A percentile compares a stretch with the other conserved stretches of the same genome.
phyloP scores from a whole-genome alignment of 805 yeast species.

The Scheffersomyces coipomensis region DNA sequence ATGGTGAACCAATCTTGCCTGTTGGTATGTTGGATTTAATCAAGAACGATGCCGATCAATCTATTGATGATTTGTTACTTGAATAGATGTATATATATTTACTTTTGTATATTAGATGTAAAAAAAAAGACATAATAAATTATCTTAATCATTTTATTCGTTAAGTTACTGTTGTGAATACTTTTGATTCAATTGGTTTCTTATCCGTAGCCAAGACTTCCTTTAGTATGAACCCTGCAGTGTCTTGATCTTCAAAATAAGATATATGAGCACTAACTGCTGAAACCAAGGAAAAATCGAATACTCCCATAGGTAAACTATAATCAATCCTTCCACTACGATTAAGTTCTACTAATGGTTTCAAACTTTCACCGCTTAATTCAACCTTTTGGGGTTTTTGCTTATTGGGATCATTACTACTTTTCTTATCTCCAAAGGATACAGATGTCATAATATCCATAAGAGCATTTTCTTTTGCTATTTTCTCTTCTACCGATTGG shows the following conservation, averaged over 20 bases:
- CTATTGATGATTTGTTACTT: slow-evolving; percentile 65
- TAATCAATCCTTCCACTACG: slow-evolving; percentile 80
- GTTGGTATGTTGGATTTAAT: slow-evolving; percentile 88
- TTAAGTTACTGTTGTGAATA: slow-evolving; percentile 16
- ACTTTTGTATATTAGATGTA: background rate
- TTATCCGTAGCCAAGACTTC: slow-evolving; percentile 42
- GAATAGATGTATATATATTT: slow-evolving; percentile 14
- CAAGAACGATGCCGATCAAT: slow-evolving; percentile 80
- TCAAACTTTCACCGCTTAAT: slow-evolving; percentile 26
- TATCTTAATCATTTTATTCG: slow-evolving; percentile 5
- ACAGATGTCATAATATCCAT: slow-evolving; percentile 38
- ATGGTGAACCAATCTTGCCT: slow-evolving; percentile 80
- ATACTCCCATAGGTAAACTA: slow-evolving; percentile 69
- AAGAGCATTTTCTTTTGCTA: slow-evolving; percentile 33
- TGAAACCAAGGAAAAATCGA: slow-evolving; percentile 76
- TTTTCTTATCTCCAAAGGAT: slow-evolving; percentile 14
- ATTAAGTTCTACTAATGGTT: slow-evolving; percentile 50
- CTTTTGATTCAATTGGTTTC: slow-evolving; percentile 23
- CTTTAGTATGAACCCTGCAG: slow-evolving; percentile 72
- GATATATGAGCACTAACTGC: slow-evolving; percentile 87
- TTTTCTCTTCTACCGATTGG: background rate
- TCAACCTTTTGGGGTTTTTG: slow-evolving; percentile 21
- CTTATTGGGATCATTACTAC: slow-evolving; percentile 14
- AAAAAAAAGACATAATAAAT: background rate
- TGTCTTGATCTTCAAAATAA: slow-evolving; percentile 83